Conservation (phyloP, 345 rosid species). For the Garcia nutans region DNA sequence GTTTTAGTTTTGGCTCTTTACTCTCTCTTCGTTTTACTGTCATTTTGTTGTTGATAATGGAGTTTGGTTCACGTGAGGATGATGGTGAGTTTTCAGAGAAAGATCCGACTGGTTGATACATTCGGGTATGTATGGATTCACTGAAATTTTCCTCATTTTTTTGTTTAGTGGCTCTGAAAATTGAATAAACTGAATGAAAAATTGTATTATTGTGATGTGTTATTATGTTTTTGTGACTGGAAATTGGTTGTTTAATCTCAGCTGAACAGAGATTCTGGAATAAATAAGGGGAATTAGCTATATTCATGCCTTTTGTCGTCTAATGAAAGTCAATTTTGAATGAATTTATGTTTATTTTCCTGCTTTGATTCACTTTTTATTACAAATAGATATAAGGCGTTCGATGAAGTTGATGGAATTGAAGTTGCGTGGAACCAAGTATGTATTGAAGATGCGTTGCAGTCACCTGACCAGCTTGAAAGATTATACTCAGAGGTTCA, state of each 20-base stretch:
- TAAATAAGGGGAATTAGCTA: no score
- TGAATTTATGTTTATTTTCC: no score
- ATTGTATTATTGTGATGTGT: no score
- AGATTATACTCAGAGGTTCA: conserved; percentile 83
- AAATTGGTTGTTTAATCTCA: no score
- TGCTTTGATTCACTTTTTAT: conserved; percentile 8
- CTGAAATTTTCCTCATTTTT: background rate
- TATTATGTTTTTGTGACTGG: no score
- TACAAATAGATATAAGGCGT: conserved; percentile 74
- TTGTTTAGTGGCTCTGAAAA: background rate
- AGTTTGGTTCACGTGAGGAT: conserved; percentile 37
- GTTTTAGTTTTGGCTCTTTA: no score
- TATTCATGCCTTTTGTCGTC: no score
- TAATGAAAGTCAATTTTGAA: no score
- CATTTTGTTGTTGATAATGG: conserved; percentile 33
- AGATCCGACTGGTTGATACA: conserved; percentile 77
- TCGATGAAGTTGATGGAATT: no score
- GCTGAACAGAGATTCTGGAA: no score
- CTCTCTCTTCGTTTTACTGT: conserved; percentile 18
- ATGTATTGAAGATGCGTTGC: conserved; percentile 68
- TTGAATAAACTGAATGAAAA: background rate
- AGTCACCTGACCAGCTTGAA: conserved; percentile 71
- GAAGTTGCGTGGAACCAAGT: no score
- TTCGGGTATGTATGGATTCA: conserved; percentile 64
- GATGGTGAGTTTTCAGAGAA: conserved; percentile 46